Percentiles rank a stretch among this genome's conserved stretches.
Evolutionary conservation across 2,329 filamentous ascomycete genomes (phyloP).

Genomic region (Ceratocystis colombiana): DNA sequence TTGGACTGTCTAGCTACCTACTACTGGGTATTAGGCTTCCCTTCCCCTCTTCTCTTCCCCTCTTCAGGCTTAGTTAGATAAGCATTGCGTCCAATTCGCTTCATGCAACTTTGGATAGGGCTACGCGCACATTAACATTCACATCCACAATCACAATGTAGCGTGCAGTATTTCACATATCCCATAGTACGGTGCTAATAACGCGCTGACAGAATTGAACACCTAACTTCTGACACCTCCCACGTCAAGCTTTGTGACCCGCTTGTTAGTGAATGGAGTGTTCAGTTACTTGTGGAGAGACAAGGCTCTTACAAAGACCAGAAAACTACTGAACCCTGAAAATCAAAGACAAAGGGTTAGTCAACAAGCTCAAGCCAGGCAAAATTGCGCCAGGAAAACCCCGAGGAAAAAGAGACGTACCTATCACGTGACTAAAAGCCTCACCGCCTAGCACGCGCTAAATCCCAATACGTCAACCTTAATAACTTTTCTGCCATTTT

Average conservation of each 20-base stretch:
- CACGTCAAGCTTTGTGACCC: neutral
- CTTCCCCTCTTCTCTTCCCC: neutral
- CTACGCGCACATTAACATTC: neutral
- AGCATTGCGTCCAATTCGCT: no score
- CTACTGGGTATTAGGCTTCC: neutral
- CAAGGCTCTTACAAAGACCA: neutral
- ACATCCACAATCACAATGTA: neutral
- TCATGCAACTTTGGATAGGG: no score
- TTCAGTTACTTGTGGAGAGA: neutral
- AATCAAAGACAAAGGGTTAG: neutral
- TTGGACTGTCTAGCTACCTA: neutral
- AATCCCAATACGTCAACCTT: neutral
- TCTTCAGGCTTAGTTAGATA: neutral
- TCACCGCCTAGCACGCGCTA: constrained; percentile 13
- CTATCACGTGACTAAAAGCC: neutral
- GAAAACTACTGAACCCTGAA: neutral
- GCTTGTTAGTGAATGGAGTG: neutral
- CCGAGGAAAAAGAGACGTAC: neutral
- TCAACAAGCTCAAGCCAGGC: neutral
- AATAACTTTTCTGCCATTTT: constrained; percentile 12
- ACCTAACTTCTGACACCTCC: neutral
- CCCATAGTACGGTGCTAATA: neutral
- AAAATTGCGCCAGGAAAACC: neutral
- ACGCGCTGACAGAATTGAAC: neutral
- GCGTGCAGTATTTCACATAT: neutral